phyloP scores from a whole-genome alignment of 176 grass and related monocot species.

The bread wheat (Triticum aestivum) region DNA sequence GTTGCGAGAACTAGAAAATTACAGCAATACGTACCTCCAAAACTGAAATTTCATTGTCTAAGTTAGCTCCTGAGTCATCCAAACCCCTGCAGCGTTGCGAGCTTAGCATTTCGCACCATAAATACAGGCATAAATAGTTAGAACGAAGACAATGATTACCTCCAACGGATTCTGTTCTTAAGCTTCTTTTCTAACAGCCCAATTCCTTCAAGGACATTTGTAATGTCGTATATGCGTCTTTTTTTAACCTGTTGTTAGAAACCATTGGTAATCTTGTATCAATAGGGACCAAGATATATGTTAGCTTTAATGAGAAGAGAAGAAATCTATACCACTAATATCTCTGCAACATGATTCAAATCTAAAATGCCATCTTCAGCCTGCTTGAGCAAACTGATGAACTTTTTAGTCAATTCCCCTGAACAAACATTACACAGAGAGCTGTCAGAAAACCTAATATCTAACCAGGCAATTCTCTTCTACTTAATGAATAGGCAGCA shows the following conservation, averaged over 20 bases:
- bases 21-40: slow-evolving; percentile 55
- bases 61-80: slow-evolving; percentile 51
- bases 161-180: slow-evolving; percentile 82
- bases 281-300: slow-evolving; percentile 24
- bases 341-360: slow-evolving; percentile 78
- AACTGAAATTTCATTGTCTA: slow-evolving; percentile 53
- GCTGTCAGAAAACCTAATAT: slow-evolving; percentile 17
- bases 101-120: slow-evolving; percentile 31
- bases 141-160: slow-evolving; percentile 52
- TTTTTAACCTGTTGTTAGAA: slow-evolving; percentile 75
- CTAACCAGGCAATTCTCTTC: background rate
- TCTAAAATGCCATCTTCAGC: slow-evolving; percentile 81
- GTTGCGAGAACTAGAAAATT: slow-evolving; percentile 16
- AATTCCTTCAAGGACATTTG: slow-evolving; percentile 98
- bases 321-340: slow-evolving; percentile 45
- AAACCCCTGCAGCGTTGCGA: slow-evolving; percentile 49
- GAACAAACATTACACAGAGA: slow-evolving; percentile 26
- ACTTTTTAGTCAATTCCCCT: slow-evolving; percentile 85
- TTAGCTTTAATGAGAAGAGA: slow-evolving; percentile 13
- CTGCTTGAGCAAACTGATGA: slow-evolving; percentile 77
- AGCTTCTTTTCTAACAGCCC: slow-evolving; percentile 92
- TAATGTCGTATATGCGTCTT: slow-evolving; percentile 96
- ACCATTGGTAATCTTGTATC: slow-evolving; percentile 19
- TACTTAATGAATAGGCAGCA: background rate
- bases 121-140: slow-evolving; percentile 35